Base-by-base conservation (phyloP, 768 basidiomycete species). In the Pisolithus orientalis region DNA sequence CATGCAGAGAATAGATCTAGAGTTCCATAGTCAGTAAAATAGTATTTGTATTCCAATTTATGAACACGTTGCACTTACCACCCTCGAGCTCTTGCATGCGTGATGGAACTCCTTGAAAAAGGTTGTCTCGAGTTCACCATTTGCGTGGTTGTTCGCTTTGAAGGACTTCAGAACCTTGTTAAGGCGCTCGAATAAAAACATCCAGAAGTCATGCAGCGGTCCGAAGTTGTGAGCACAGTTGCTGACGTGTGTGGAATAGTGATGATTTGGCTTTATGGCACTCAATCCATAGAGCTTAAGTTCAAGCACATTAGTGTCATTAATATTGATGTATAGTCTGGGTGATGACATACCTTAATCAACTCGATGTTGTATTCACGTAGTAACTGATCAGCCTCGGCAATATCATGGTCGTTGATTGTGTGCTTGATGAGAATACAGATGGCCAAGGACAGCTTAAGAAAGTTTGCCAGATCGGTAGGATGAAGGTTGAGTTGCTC, bases 381-480 rank as follows among this genome's bases (percentile, higher is more conserved):
- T 17, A 66, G 5, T 1, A 69, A 55, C 0, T 3, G 21, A 40
- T 66, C 61, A 3, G 61, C 56, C 0, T 43, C 6, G 8, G 31
- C 11, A 2, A 65, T 25, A 0, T 59, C 55, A 1, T 57, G 47
- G 2, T 46, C 56, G 0, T 39, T 49, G 13, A 66, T 42, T 2
- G 21, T 43, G 24, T 38, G 39, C 3, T 16, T 14, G 11, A 58
- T 44, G 6, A 65, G 47, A 1, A 65, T 47, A 2, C 49, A 43
- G 1, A 66, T 34, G 0, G 59, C 57, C 2, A 29, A 16, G 6
- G 44, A 62, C 2, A 66, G 52, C 47, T 62, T 65, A 13, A 62
- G 51, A 39, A 66, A 63, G 38, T 65, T 61, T 1, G 6, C 28
- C 1, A 59, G 56, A 50, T 21, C 21, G 2, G 21, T 21, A 21